These are phyloP conservation scores for Penicillium cinerascens DNA, from an alignment of 495 filamentous ascomycete species.

Conservation along the genomic window DNA sequence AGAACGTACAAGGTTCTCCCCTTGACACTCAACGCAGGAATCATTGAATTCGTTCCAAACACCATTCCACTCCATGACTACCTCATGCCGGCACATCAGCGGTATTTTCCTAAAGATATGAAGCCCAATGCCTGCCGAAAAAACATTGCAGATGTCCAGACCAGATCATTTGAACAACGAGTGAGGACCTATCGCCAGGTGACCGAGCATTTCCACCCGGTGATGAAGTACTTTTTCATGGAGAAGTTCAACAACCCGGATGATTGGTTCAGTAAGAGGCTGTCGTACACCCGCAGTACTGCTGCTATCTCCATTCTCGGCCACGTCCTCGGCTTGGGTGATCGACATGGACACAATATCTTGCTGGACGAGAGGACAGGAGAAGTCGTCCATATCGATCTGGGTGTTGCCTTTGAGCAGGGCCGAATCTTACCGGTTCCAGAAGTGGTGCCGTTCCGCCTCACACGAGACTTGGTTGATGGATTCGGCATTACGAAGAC, in stretches of 20 bases:
- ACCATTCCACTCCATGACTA: conserved; percentile 89
- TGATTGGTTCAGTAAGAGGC: conserved; percentile 84
- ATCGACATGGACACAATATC: conserved; percentile 95
- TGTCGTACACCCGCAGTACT: conserved; percentile 87
- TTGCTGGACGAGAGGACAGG: conserved; percentile 85
- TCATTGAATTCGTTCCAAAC: conserved; percentile 94
- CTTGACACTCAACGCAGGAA: conserved; percentile 74
- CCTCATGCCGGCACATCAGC: conserved; percentile 83
- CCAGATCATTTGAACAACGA: conserved; percentile 62
- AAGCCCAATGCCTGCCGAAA: conserved; percentile 72
- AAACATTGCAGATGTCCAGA: conserved; percentile 67
- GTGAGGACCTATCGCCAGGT: conserved; percentile 71
- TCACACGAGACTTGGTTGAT: conserved; percentile 95
- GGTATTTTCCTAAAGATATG: conserved; percentile 80
- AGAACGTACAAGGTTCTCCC: conserved; percentile 95
- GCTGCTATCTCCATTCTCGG: conserved; percentile 94
- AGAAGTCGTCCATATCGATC: conserved; percentile 94
- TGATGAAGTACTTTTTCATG: conserved; percentile 97
- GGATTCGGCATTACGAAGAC: conserved; percentile 95
- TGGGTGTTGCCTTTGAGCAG: conserved; percentile 92
- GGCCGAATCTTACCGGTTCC: conserved; percentile 92
- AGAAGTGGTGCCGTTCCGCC: conserved; percentile 89
- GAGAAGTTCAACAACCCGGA: conserved; percentile 91
- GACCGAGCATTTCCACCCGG: conserved; percentile 78
- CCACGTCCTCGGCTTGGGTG: conserved; percentile 89